Evolutionary conservation across 495 filamentous ascomycete genomes (phyloP).

Genomic region (Articulospora tetracladia): DNA sequence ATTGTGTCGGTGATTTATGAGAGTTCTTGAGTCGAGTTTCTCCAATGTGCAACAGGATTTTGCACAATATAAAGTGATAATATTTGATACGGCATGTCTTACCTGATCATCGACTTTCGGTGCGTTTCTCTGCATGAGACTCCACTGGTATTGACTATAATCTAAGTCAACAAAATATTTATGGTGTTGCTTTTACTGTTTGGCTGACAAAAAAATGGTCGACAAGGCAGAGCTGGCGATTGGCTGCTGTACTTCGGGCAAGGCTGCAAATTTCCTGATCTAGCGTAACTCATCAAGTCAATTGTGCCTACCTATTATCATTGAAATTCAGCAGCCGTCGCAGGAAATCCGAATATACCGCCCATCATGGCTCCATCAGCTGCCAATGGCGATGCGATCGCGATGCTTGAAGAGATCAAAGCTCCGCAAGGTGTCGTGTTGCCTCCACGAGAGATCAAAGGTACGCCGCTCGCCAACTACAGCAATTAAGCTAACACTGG

Average conservation of each 20-base stretch:
- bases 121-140: no score
- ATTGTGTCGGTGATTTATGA: background rate
- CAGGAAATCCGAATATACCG: background rate
- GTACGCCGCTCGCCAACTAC: conserved; percentile 31
- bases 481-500: conserved; percentile 28
- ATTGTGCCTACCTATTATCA: no score
- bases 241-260: conserved; percentile 2
- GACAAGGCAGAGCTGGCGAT: conserved; percentile 7
- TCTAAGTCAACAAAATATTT: background rate
- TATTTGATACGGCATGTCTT: background rate
- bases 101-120: no score
- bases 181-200: no score
- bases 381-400: conserved; percentile 53
- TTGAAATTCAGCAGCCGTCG: background rate
- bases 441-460: conserved; percentile 78
- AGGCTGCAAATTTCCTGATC: conserved; percentile 15
- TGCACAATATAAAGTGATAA: no score
- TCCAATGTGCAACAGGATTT: no score
- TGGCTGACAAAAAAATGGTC: no score
- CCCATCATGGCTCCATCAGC: conserved; percentile 38
- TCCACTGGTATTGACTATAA: background rate
- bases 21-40: no score
- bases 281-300: background rate
- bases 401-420: conserved; percentile 53
- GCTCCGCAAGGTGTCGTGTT: conserved; percentile 80